Evolutionary conservation across 371 early-diverging fungal genomes (phyloP), one percentile per base, ranked within the genome.

Genomic region (Caulochytrium protostelioides): DNA sequence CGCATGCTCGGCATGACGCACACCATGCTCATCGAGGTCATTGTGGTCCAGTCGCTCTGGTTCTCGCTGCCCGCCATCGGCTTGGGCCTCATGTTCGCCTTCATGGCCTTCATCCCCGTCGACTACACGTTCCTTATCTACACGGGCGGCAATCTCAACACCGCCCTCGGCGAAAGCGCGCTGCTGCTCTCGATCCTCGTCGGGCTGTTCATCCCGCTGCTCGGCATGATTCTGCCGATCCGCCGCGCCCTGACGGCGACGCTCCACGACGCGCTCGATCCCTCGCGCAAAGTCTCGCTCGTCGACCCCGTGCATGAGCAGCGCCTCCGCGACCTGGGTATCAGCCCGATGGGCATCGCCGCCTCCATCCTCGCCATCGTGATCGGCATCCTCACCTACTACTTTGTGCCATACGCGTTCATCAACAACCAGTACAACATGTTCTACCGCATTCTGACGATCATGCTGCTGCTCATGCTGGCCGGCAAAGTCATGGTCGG

Each of bases 341-440:
- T 52, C 15, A 31, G 30, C 6, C 5, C 30, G 3, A 13, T 14
- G 8, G 36, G 44, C 20, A 38, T 35, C 4, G 21, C 30, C 5
- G 15, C 44, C 24, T 25, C 45, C 1, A 13, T 37, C 10, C 25
- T 52, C 10, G 8, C 45, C 6, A 37, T 52, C 2, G 37, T 19
- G 3, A n/a, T 48, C 21, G 52, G 52, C 13, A 42, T 52, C 30
- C 15, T 44, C 13, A 49, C 48, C 0, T 52, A 52, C 37, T 52
- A 48, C 32, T 24, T 44, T 2, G 31, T 48, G 7, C 52, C 52
- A 3, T 15, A 44, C 14, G 20, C 39, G 24, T 51, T 44, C 25
- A 38, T 44, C 0, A 39, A 41, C 22, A 6, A 37, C 12, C 23
- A 45, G 27, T 9, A 35, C 12, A 12, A 12, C 1, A 17, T 52